phyloP scores from a whole-genome alignment of 2,329 filamentous ascomycete species.

The Cordyceps militaris region DNA sequence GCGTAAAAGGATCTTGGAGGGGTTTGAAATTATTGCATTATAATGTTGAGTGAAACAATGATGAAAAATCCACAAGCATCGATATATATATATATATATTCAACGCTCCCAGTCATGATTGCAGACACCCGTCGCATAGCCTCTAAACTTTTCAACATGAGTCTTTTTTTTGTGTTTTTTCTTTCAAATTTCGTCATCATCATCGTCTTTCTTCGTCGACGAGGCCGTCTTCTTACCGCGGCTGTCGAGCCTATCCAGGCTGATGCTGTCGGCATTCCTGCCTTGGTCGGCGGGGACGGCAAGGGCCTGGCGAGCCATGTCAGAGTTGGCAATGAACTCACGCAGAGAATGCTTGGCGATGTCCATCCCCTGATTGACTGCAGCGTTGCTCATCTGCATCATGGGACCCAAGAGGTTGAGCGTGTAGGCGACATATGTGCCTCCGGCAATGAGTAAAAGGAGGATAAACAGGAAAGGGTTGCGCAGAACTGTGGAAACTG shows the following conservation, averaged over 20 bases:
- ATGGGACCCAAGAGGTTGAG: slow-evolving; percentile 96
- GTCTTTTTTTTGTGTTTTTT: not conserved
- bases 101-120: slow-evolving; percentile 6
- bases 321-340: slow-evolving; percentile 83
- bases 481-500: slow-evolving; percentile 60
- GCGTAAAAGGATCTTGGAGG: not conserved
- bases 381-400: slow-evolving; percentile 88
- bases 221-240: slow-evolving; percentile 44
- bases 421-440: slow-evolving; percentile 82
- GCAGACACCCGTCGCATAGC: not conserved
- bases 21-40: not conserved
- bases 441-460: slow-evolving; percentile 67
- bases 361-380: slow-evolving; percentile 75
- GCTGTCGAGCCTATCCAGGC: slow-evolving; percentile 54
- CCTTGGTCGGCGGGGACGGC: slow-evolving; percentile 55
- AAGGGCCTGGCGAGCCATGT: slow-evolving; percentile 76
- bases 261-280: slow-evolving; percentile 41
- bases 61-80: slow-evolving; percentile 5
- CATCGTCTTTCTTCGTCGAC: slow-evolving; percentile 26
- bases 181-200: slow-evolving; percentile 54
- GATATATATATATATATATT: slow-evolving; percentile 4
- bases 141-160: slow-evolving; percentile 12
- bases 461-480: slow-evolving; percentile 92
- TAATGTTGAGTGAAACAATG: not conserved
- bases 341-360: slow-evolving; percentile 87